These are phyloP conservation scores for Verticillium nubilum DNA, from an alignment of 2,329 filamentous ascomycete genomes.

Conservation along the genomic window DNA sequence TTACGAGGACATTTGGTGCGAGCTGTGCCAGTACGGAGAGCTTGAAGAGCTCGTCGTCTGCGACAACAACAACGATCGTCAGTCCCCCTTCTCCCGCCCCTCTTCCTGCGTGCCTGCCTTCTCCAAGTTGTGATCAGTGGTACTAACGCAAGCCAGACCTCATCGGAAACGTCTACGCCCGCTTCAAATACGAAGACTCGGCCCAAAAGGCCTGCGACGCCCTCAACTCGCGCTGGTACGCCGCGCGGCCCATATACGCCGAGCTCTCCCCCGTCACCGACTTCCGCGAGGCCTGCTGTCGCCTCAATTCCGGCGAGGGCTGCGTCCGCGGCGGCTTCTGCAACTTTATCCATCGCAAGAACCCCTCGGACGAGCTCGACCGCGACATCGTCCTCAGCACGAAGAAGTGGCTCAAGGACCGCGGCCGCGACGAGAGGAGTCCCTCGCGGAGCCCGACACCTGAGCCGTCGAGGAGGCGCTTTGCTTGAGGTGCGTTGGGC, in stretches of 20 bases:
- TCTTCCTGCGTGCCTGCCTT: conserved; percentile 8
- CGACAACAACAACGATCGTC: conserved; percentile 98
- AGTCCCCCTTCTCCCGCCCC: conserved; percentile 28
- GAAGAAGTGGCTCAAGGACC: conserved; percentile 90
- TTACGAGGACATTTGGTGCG: conserved; percentile 99
- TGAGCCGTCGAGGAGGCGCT: conserved; percentile 71
- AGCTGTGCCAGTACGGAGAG: conserved; percentile 98
- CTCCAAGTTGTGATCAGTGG: too few relatives aligned
- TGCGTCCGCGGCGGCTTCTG: conserved; percentile 96
- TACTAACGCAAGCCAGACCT: conserved; percentile 55
- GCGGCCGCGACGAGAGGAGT: conserved; percentile 80
- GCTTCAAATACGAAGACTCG: conserved; percentile 99
- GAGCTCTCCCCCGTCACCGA: conserved; percentile 95
- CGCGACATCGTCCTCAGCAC: conserved; percentile 80
- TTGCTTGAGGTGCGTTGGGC: conserved; percentile 30
- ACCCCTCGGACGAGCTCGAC: conserved; percentile 84
- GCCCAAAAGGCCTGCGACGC: conserved; percentile 91
- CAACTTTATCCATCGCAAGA: conserved; percentile 99
- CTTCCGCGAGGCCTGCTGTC: conserved; percentile 95
- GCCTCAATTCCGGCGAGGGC: conserved; percentile 89
- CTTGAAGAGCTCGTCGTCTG: conserved; percentile 97
- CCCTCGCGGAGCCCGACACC: conserved; percentile 78
- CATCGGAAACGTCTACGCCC: conserved; percentile 97
- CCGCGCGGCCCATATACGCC: conserved; percentile 94
- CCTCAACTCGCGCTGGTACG: conserved; percentile 94